Evolutionary conservation across 345 rosid species (phyloP).

Genomic region (Citrus inodora): DNA sequence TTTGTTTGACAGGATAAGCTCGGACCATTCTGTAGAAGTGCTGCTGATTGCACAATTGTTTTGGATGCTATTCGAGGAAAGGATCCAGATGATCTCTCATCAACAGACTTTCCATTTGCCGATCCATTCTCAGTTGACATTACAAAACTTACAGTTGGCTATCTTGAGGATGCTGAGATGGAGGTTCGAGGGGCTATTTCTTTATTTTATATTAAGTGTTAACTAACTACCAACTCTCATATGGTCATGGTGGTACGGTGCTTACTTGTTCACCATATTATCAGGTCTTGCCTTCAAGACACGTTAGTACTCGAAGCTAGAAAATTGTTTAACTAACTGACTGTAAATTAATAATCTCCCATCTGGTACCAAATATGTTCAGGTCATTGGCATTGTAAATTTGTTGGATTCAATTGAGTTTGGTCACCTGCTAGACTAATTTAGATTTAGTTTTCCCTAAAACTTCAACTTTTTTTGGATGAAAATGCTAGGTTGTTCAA

Average conservation of each 20-base stretch:
- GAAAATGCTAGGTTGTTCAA: conserved; percentile 50
- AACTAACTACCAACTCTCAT: too few relatives aligned
- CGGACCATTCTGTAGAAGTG: conserved; percentile 74
- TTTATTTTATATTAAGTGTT: background rate
- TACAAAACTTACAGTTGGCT: conserved; percentile 75
- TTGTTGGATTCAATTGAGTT: background rate
- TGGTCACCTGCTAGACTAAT: background rate
- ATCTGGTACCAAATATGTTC: background rate
- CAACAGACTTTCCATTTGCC: conserved; percentile 57
- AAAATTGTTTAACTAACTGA: background rate
- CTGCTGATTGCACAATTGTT: conserved; percentile 59
- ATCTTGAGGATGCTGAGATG: conserved; percentile 82
- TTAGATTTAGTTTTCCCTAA: background rate
- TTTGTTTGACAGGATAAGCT: conserved; percentile 62
- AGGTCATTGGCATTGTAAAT: background rate
- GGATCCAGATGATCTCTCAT: conserved; percentile 78
- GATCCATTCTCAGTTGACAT: conserved; percentile 80
- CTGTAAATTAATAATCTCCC: background rate
- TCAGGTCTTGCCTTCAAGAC: too few relatives aligned
- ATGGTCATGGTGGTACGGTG: too few relatives aligned
- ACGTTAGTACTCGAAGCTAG: too few relatives aligned
- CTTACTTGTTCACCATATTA: too few relatives aligned
- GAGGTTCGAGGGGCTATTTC: conserved; percentile 44
- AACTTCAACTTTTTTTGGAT: conserved; percentile 6
- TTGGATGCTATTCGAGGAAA: conserved; percentile 68